Conservation (phyloP, 2,329 filamentous ascomycete genomes). For the Dryadomyces quercivorus region DNA sequence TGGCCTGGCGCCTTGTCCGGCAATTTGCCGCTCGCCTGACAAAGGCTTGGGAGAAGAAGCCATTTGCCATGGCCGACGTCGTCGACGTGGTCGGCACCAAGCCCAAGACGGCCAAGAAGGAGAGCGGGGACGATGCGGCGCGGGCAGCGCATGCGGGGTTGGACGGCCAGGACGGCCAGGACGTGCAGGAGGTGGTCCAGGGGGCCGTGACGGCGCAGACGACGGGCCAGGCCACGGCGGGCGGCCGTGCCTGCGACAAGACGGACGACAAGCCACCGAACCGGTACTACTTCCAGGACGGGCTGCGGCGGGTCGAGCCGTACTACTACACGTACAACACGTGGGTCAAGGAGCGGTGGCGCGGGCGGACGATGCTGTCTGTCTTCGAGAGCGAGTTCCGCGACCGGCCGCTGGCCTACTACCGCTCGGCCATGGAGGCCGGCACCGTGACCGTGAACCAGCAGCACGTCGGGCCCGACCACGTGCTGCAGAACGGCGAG, state of each 20-base stretch:
- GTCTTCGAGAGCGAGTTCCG: conserved; percentile 89
- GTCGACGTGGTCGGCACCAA: neutral
- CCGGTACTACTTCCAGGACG: conserved; percentile 76
- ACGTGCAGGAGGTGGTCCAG: neutral
- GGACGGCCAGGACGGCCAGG: neutral
- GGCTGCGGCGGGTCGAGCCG: conserved; percentile 68
- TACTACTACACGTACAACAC: conserved; percentile 96
- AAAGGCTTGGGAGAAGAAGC: too few species aligned
- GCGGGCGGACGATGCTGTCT: conserved; percentile 66
- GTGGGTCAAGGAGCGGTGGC: conserved; percentile 87
- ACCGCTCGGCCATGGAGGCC: conserved; percentile 67
- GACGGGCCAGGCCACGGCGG: neutral
- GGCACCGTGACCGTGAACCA: conserved; percentile 76
- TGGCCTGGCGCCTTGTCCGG: conserved; percentile 5
- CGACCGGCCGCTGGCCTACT: conserved; percentile 77
- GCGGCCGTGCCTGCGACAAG: neutral
- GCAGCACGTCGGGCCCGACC: conserved; percentile 51
- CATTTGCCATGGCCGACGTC: neutral
- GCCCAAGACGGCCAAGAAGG: conserved; percentile 6
- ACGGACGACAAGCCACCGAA: conserved; percentile 21
- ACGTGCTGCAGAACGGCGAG: conserved; percentile 77
- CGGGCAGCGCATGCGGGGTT: conserved; percentile 2
- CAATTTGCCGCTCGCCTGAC: neutral
- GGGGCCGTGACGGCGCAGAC: neutral
- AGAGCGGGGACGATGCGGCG: conserved; percentile 5